phyloP scores from a whole-genome alignment of 352 stramenopile genomes.

The Plasmopara muralis region DNA sequence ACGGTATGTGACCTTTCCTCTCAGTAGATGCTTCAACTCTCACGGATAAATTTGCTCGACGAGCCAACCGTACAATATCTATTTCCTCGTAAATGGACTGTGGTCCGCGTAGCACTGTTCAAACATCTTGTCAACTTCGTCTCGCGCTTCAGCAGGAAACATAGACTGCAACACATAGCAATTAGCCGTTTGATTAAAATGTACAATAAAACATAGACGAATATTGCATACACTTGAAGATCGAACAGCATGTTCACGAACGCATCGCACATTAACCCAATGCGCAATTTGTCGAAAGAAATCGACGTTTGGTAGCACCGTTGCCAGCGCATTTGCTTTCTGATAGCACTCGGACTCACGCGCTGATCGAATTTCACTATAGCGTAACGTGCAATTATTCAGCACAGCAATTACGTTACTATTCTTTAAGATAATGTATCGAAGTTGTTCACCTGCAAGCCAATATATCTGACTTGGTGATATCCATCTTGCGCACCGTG shows the following conservation, averaged over 20 bases:
- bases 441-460: slow-evolving; percentile 49
- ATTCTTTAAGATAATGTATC: too few species aligned
- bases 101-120: slow-evolving; percentile 64
- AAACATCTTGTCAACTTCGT: slow-evolving; percentile 77
- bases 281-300: slow-evolving; percentile 54
- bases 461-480: slow-evolving; percentile 68
- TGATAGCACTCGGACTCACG: slow-evolving; percentile 80
- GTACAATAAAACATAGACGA: neutral
- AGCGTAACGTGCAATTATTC: neutral
- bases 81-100: slow-evolving; percentile 37
- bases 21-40: neutral
- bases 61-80: too few species aligned
- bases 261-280: slow-evolving; percentile 61
- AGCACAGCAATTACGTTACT: neutral
- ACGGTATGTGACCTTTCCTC: too few species aligned
- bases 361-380: slow-evolving; percentile 73
- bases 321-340: slow-evolving; percentile 56
- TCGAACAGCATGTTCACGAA: slow-evolving; percentile 65
- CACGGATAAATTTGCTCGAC: neutral
- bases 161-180: slow-evolving; percentile 45
- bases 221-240: slow-evolving; percentile 47
- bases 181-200: neutral
- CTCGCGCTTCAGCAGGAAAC: slow-evolving; percentile 56
- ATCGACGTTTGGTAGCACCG: slow-evolving; percentile 47
- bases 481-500: slow-evolving; percentile 80